These are phyloP conservation scores for Apiospora sp. DNA, from an alignment of 2,329 filamentous ascomycete species.

Conservation along the genomic window DNA sequence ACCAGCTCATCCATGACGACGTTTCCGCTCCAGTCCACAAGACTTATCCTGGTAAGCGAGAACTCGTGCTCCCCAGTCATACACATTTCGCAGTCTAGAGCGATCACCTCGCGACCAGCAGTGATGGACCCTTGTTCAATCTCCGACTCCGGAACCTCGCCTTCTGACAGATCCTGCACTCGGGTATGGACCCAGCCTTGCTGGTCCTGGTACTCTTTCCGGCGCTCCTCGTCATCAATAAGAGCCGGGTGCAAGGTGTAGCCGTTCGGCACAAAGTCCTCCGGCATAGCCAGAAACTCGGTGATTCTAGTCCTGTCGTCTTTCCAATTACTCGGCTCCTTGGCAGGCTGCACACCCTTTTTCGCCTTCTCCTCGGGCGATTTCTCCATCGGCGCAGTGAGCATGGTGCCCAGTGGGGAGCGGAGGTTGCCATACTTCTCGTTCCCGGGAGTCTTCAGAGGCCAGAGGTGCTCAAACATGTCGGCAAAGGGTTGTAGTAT, in stretches of 20 bases:
- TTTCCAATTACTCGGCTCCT: constrained; percentile 71
- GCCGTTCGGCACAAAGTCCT: constrained; percentile 83
- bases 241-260: constrained; percentile 85
- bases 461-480: constrained; percentile 90
- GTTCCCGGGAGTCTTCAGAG: constrained; percentile 86
- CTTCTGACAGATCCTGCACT: constrained; percentile 72
- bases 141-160: constrained; percentile 70
- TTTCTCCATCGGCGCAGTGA: constrained; percentile 77
- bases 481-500: constrained; percentile 73
- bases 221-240: constrained; percentile 65
- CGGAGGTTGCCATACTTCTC: constrained; percentile 81
- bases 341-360: constrained; percentile 67
- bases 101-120: constrained; percentile 78
- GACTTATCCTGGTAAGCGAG: constrained; percentile 86
- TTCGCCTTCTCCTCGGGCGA: constrained; percentile 69
- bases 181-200: constrained; percentile 85
- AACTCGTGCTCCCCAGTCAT: constrained; percentile 81
- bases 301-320: constrained; percentile 84
- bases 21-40: constrained; percentile 85
- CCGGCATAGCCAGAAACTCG: constrained; percentile 74
- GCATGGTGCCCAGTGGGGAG: constrained; percentile 85
- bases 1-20: constrained; percentile 89
- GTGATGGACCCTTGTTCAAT: constrained; percentile 85
- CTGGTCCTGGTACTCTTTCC: constrained; percentile 60
- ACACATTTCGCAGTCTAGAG: constrained; percentile 98